Evolutionary conservation across 306 rosid genomes (phyloP), one percentile per base, ranked within the genome.

Genomic region (Medicago ruthenica): DNA sequence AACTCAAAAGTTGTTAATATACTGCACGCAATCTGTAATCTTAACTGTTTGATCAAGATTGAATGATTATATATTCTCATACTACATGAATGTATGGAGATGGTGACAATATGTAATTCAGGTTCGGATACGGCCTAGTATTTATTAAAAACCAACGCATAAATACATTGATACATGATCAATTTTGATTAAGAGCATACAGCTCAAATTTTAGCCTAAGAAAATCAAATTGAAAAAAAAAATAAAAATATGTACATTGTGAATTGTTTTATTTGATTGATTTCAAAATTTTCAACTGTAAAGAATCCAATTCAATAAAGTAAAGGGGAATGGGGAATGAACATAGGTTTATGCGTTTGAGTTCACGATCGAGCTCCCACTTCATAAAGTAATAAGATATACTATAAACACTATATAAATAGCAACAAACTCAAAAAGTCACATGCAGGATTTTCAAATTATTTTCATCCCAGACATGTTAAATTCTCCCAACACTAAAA

Each of bases 391-490:
- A 53, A 6, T 40, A 48, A 45, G 11, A 22, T 12, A 9, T 3
- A 10, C 13, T 44, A 44, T 44, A 12, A 11, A 44, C 50, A 44
- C n/a, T 44, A 45, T 39, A 27, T 66, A 51, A 27, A 34, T 2
- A 27, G 41, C 39, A 67, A 79, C 73, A 72, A 72, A 31, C 50
- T 64, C 18, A 72, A 40, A 71, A 27, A 40, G 41, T 78, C 78
- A 72, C 73, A 71, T 79, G 67, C 16, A 53, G 1, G 53, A 40
- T 77, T 73, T 70, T 77, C 80, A 31, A 31, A 71, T 34, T 39
- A 8, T 22, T 67, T 54, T 22, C 63, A 48, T 21, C 9, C 11
- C 24, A 47, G 6, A 16, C 70, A 58, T 77, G 62, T 13, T 51
- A 16, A 41, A 45, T 76, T 59, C 72, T 20, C 18, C 31, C 7